Base-by-base conservation (phyloP, 768 basidiomycete species). In the Leccinellum luteum region DNA sequence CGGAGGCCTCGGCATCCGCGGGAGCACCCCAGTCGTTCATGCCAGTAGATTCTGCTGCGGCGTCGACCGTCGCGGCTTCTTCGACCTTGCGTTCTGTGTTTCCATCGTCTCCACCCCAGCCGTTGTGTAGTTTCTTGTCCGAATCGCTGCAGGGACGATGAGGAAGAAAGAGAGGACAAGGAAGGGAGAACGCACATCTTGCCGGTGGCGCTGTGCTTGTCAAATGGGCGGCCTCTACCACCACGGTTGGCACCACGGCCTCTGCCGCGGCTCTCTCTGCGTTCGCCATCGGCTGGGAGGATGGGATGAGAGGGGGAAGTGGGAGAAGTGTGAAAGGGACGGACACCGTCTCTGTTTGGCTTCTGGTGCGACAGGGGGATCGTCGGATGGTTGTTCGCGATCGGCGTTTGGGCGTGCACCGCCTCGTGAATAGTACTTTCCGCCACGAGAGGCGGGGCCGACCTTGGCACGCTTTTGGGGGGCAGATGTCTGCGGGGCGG, bases 71-170 rank as follows among this genome's bases (percentile, higher is more conserved):
- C 54, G 89, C 96, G 28, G 83, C 87, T 58, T 85, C 75, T 73
- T 98, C 95, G 32, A 79, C 81, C 76, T 87, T 87, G 68, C 92
- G 81, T 75, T 98, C 96, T 38, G 89, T 73, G 64, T 78, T 81
- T 65, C 90, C 93, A 65, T 94, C 91, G 62, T 94, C 92, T 43
- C 90, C 92, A 62, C 96, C 96, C 96, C 96, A 98, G 63, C 87
- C 89, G 70, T 93, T 90, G 72, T 92, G 89, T 66, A 95, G 77
- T 79, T 92, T 93, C 83, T 98, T 98, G 65, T 94, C 91, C 47
- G 92, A 89, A 76, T 98, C 96, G 72, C 92, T 94, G 61, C 13
- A 57, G 49, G 57, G 32, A 55, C 10, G 58, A 56, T 61, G 59
- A 60, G 60, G 49, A 57, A 53, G 48, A 28, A 23, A 47, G 54